These are phyloP conservation scores for Teratosphaeria zuluensis DNA, from an alignment of 2,329 filamentous ascomycete genomes.

Conservation along the genomic window DNA sequence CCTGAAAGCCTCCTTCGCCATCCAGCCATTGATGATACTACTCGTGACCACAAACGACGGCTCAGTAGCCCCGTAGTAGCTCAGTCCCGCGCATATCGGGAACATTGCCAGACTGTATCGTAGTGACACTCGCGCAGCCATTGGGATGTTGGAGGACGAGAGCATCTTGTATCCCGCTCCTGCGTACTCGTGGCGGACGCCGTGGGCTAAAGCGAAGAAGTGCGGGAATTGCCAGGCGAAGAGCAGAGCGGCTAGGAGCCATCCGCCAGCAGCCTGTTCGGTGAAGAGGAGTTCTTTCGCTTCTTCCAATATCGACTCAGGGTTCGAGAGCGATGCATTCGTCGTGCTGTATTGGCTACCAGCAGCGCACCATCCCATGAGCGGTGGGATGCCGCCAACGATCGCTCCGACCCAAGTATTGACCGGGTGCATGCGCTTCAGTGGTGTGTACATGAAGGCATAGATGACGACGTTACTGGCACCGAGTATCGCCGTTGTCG, in stretches of 20 bases:
- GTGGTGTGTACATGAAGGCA: constrained; percentile 81
- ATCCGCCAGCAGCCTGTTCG: constrained; percentile 54
- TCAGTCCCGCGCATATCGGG: constrained; percentile 73
- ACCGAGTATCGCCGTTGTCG: constrained; percentile 80
- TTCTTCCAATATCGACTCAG: constrained; percentile 18
- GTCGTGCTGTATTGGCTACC: constrained; percentile 67
- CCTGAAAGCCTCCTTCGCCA: constrained; percentile 64
- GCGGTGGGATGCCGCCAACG: constrained; percentile 82
- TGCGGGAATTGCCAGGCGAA: constrained; percentile 98
- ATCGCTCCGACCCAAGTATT: constrained; percentile 96
- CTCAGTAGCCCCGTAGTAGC: constrained; percentile 71
- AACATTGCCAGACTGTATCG: constrained; percentile 80
- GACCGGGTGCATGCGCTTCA: constrained; percentile 75
- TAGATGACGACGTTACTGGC: constrained; percentile 80
- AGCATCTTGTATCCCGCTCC: constrained; percentile 61
- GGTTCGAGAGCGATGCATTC: constrained; percentile 9
- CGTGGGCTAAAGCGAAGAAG: constrained; percentile 89
- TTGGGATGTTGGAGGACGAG: constrained; percentile 73
- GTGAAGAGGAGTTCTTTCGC: constrained; percentile 26
- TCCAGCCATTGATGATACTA: constrained; percentile 74
- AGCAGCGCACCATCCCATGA: constrained; percentile 97
- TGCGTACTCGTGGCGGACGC: constrained; percentile 82
- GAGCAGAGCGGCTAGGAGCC: constrained; percentile 73
- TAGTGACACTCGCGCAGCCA: constrained; percentile 78
- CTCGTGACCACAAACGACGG: constrained; percentile 77